Evolutionary conservation across 1,139 yeast species (phyloP).

Genomic region (Pichia sp.): DNA sequence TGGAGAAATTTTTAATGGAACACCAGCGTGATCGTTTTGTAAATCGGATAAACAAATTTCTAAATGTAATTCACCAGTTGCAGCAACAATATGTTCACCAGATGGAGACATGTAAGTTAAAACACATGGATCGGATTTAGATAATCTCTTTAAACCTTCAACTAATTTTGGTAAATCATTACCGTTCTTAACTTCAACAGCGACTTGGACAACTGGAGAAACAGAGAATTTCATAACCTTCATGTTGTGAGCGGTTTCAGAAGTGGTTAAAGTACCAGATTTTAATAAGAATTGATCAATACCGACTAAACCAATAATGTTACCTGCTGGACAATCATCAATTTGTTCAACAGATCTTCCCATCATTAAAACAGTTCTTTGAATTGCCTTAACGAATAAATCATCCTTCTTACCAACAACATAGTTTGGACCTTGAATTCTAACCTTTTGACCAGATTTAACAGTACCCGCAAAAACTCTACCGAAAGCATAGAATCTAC

Average conservation of each 20-base stretch:
- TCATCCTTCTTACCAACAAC: constrained; percentile 98
- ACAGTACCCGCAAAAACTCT: constrained; percentile 99
- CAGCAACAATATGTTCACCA: constrained; percentile 99
- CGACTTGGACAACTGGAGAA: constrained; percentile 99
- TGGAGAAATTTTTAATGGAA: constrained; percentile 95
- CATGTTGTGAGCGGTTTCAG: constrained; percentile 97
- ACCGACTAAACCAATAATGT: constrained; percentile 99
- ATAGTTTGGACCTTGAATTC: constrained; percentile 99
- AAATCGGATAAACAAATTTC: constrained; percentile 96
- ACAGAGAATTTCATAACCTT: constrained; percentile 99
- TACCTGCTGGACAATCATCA: constrained; percentile 99
- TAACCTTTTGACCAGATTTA: constrained; percentile 97
- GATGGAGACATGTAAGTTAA: constrained; percentile 80
- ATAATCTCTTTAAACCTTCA: constrained; percentile 99
- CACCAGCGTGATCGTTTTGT: constrained; percentile 99
- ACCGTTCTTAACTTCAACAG: constrained; percentile 99
- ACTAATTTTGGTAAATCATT: constrained; percentile 99
- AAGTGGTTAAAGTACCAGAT: constrained; percentile 98
- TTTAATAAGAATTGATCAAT: constrained; percentile 98
- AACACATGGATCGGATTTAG: constrained; percentile 99
- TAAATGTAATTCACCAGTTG: constrained; percentile 99
- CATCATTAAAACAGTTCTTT: constrained; percentile 99
- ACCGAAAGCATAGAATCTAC: constrained; percentile 99
- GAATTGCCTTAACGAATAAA: constrained; percentile 93
- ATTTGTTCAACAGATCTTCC: constrained; percentile 97